Evolutionary conservation across 1,284 basidiomycete genomes (phyloP).

Genomic region (Malassezia caprae): DNA sequence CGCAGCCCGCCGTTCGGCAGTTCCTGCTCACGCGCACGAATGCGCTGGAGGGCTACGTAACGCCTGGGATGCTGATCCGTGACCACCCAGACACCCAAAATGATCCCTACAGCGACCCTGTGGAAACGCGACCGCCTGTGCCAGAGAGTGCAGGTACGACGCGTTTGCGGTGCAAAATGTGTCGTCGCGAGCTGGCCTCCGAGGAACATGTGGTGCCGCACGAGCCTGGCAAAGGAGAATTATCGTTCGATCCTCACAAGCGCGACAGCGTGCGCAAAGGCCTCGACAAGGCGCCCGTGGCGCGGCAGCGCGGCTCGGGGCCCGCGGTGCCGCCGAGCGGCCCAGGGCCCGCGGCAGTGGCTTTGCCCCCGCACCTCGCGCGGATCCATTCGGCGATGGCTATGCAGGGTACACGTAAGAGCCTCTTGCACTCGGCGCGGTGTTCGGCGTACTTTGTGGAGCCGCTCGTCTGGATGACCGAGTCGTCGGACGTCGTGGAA

Average conservation of each 20-base stretch:
- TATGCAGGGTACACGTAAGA: background rate
- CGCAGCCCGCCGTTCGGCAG: slow-evolving; percentile 44
- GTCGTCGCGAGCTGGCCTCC: slow-evolving; percentile 35
- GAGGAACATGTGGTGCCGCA: slow-evolving; percentile 41
- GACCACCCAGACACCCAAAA: background rate
- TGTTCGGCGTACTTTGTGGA: slow-evolving; percentile 96
- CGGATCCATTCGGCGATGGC: background rate
- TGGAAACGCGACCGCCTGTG: slow-evolving; percentile 21
- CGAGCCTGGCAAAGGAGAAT: slow-evolving; percentile 35
- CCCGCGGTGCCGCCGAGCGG: background rate
- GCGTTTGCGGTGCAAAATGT: slow-evolving; percentile 38
- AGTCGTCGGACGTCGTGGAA: slow-evolving; percentile 57
- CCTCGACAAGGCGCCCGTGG: background rate
- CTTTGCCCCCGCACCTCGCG: slow-evolving; percentile 6
- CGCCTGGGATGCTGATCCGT: slow-evolving; percentile 2
- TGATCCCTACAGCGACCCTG: slow-evolving; percentile 23
- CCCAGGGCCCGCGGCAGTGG: background rate
- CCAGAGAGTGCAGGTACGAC: background rate
- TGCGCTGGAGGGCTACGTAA: slow-evolving; percentile 20
- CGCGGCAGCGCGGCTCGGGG: background rate
- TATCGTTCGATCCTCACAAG: slow-evolving; percentile 37
- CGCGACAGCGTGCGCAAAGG: slow-evolving; percentile 17
- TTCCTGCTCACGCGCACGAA: slow-evolving; percentile 49
- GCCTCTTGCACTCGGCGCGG: slow-evolving; percentile 51
- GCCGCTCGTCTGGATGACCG: slow-evolving; percentile 88